These are phyloP conservation scores for Penicillium antarcticum DNA, from an alignment of 495 filamentous ascomycete species.

Conservation along the genomic window DNA sequence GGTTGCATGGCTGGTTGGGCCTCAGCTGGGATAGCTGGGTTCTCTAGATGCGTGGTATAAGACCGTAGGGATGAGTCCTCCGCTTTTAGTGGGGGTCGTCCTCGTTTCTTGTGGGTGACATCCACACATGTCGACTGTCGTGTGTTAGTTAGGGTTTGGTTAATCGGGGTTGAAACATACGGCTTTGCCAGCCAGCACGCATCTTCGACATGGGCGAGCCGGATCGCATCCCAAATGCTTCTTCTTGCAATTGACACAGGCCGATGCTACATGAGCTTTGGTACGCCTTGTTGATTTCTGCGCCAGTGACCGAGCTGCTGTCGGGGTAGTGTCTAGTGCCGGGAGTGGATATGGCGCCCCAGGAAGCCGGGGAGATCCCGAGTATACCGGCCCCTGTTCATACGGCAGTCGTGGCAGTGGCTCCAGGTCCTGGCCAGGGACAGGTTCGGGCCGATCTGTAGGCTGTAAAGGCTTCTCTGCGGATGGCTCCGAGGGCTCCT, in stretches of 20 bases:
- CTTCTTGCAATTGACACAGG: slow-evolving; percentile 95
- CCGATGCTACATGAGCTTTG: slow-evolving; percentile 94
- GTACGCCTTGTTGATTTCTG: slow-evolving; percentile 74
- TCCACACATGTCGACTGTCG: slow-evolving; percentile 80
- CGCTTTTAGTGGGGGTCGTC: slow-evolving; percentile 85
- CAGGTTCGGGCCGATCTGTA: slow-evolving; percentile 32
- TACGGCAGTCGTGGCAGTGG: slow-evolving; percentile 8
- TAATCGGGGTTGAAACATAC: slow-evolving; percentile 41
- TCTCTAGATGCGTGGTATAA: slow-evolving; percentile 33
- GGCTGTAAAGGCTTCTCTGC: slow-evolving; percentile 47
- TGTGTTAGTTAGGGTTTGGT: not conserved
- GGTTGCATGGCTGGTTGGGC: slow-evolving; percentile 20
- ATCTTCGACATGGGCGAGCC: slow-evolving; percentile 60
- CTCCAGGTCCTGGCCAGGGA: slow-evolving; percentile 13
- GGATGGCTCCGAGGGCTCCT: slow-evolving; percentile 59
- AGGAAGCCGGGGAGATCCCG: slow-evolving; percentile 21
- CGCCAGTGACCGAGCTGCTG: slow-evolving; percentile 32
- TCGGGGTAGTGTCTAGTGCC: slow-evolving; percentile 20
- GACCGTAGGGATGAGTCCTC: slow-evolving; percentile 54
- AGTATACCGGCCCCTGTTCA: slow-evolving; percentile 30
- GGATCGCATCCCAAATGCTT: slow-evolving; percentile 84
- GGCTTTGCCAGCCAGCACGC: slow-evolving; percentile 61
- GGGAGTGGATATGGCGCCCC: slow-evolving; percentile 28
- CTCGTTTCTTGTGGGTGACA: slow-evolving; percentile 95
- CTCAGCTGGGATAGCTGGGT: slow-evolving; percentile 22